These are phyloP conservation scores for Ceratocystis ficicola DNA, from an alignment of 2,329 filamentous ascomycete species.

Conservation along the genomic window DNA sequence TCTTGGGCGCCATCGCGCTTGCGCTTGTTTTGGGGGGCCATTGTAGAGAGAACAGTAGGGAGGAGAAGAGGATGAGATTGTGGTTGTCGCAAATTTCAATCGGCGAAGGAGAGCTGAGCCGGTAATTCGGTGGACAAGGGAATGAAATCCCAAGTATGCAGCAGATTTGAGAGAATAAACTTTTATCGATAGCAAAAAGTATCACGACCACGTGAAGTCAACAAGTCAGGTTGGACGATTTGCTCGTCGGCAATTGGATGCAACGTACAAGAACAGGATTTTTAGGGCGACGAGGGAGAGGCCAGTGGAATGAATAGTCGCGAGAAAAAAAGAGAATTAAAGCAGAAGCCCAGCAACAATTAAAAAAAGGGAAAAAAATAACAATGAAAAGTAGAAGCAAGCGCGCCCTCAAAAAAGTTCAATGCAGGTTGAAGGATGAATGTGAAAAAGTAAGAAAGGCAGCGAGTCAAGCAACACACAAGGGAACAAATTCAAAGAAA, in stretches of 20 bases:
- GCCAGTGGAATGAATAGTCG: neutral
- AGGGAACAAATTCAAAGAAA: constrained; percentile 9
- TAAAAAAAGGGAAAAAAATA: neutral
- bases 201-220: neutral
- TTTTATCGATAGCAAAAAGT: neutral
- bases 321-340: neutral
- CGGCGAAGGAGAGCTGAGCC: neutral
- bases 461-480: neutral
- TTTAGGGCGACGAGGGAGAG: neutral
- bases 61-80: neutral
- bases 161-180: neutral
- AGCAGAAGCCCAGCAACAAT: constrained; percentile 10
- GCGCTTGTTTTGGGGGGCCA: constrained; percentile 50
- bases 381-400: constrained; percentile 14
- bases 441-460: constrained; percentile 6
- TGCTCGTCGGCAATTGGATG: neutral
- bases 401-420: constrained; percentile 9
- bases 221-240: no score
- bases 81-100: constrained; percentile 12
- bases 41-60: constrained; percentile 28
- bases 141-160: neutral
- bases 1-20: constrained; percentile 40
- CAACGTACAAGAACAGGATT: no score
- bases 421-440: constrained; percentile 15
- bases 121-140: neutral